Evolutionary conservation across 1,284 basidiomycete genomes (phyloP), one percentile per base, ranked within the genome.

Genomic region (Flammula alnicola): DNA sequence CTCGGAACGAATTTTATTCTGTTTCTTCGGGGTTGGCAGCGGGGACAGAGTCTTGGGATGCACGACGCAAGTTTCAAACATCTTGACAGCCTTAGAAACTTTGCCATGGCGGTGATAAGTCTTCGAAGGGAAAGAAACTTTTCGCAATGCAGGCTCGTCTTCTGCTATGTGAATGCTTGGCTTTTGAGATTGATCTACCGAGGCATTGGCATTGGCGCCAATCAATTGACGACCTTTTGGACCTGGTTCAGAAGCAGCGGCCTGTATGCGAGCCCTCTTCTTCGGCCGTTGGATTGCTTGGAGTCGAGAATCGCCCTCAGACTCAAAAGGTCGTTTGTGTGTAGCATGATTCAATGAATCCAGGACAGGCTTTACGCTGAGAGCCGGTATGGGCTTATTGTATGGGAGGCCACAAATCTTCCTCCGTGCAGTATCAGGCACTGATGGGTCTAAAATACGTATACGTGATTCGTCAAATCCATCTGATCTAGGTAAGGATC

Each of bases 401-500:
- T n/a, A 3, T 23, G 14, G 20, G 10, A 16, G 2, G 17, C 16
- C 35, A n/a, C 40, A 25, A 23, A 25, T 26, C 14, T 30, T 23
- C n/a, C 23, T 20, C 7, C 4, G 22, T 30, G 11, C 23, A 42
- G 11, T 30, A 25, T 17, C n/a, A 11, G 26, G 26, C n/a, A 22
- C 25, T 6, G 42, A 35, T n/a, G 44, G 48, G 3, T 52, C 38
- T 5, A 36, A 26, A 20, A 51, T 25, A 5, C 35, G 33, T 22
- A 58, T 51, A 29, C 39, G 48, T 14, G 58, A 44, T 27, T 51
- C 49, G 37, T 60, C 53, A 29, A 62, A 60, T 10, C 43, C 44
- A 19, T 56, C 60, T 62, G 39, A 31, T 33, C 23, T 36, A 27
- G 45, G 42, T 19, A 22, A 31, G 39, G 45, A n/a, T 44, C 46